Conservation (phyloP, 2,329 filamentous ascomycete species). For the Neospermospora avenae region DNA sequence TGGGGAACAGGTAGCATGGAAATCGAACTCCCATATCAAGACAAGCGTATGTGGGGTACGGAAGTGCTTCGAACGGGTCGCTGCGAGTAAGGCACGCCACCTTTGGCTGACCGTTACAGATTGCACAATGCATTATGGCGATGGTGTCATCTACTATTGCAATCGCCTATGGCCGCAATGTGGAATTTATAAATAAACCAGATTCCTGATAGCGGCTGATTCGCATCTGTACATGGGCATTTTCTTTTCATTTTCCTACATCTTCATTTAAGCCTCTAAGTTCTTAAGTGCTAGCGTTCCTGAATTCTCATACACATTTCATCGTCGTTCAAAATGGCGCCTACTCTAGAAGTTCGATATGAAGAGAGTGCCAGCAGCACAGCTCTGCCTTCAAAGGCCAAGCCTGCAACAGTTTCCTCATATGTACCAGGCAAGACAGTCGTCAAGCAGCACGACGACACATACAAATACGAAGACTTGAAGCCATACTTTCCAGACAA, state of each 20-base stretch:
- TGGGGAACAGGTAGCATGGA: background rate
- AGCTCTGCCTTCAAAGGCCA: conserved; percentile 8
- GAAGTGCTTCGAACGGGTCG: background rate
- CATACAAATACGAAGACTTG: conserved; percentile 51
- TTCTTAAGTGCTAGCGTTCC: background rate
- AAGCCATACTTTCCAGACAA: conserved; percentile 50
- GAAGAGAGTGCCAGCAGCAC: conserved; percentile 7
- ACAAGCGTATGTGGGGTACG: conserved; percentile 4
- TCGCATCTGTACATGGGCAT: background rate
- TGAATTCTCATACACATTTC: background rate
- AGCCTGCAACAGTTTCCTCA: conserved; percentile 6
- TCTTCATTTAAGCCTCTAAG: background rate
- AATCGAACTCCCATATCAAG: background rate
- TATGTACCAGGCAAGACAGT: conserved; percentile 44
- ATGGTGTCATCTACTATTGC: conserved; percentile 10
- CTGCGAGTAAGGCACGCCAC: background rate
- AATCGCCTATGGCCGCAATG: background rate
- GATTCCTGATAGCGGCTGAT: background rate
- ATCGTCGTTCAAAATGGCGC: conserved; percentile 18
- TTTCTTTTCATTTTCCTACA: background rate
- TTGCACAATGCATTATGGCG: conserved; percentile 7
- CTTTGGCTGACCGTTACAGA: conserved; percentile 1
- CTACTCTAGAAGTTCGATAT: conserved; percentile 17
- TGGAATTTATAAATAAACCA: background rate
- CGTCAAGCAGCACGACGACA: conserved; percentile 44